Evolutionary conservation across 352 stramenopile genomes (phyloP), one percentile per base, ranked within the genome.

Genomic region (Phytophthora boehmeriae): DNA sequence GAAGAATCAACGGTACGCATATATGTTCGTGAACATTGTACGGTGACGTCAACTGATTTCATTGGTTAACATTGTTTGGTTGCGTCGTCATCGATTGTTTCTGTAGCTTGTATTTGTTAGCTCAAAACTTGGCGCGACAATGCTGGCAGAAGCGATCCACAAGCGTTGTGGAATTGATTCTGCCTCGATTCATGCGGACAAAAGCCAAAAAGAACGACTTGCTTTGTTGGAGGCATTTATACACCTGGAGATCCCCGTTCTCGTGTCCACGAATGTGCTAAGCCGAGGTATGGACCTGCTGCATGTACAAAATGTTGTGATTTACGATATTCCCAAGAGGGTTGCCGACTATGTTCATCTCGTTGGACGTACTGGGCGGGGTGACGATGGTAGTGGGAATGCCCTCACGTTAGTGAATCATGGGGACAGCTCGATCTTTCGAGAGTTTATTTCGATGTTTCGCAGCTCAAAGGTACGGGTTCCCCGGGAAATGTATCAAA

Each of bases 201-300:
- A 92, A 64, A 66, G 63, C 0, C 82, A 92, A 44, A 30, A 66
- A 30, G 80, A 86, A n/a, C 66, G 82, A 8, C 62, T 93, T 9
- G 32, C 46, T 17, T 42, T 83, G 8, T 54, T 93, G 2, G 80
- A 93, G 60, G 45, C 71, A 1, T 93, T 92, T 55, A 66, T 92
- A 17, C 80, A 77, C 9, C 42, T 81, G 47, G 46, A 76, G 6
- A 45, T 79, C 1, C 64, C 59, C 2, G 68, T 92, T 23, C 63
- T 92, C 5, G 80, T 93, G 5, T 81, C 83, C 0, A 93, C 85
- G 5, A 89, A 81, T 46, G 69, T 92, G 23, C 52, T 93, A n/a
- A 82, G 83, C 14, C 85, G 85, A 27, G 85, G 85, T 19, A 89
- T 92, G 59, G 72, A 93, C 47, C 32, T 92, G 13, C 49, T 91